phyloP scores from a whole-genome alignment of 345 rosid genomes.

The Lagerstroemia speciosa region DNA sequence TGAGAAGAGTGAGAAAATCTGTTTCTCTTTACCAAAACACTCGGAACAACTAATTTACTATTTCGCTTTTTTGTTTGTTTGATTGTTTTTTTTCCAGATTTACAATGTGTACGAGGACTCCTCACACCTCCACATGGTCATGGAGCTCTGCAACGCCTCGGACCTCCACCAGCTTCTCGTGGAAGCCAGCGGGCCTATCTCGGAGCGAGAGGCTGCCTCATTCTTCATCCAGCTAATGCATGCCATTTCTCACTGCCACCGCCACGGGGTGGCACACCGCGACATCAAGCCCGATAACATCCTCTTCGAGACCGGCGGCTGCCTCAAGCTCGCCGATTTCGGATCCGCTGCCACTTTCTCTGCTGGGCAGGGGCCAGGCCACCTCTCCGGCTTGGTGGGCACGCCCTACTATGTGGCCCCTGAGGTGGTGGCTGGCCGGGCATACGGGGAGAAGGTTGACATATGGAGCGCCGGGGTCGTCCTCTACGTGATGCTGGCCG shows the following conservation, averaged over 20 bases:
- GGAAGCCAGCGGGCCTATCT: conserved; percentile 18
- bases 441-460: conserved; percentile 51
- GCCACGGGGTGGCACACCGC: conserved; percentile 43
- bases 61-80: background rate
- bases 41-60: background rate
- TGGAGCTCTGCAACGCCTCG: conserved; percentile 51
- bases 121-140: conserved; percentile 40
- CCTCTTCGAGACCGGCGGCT: conserved; percentile 24
- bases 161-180: conserved; percentile 45
- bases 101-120: conserved; percentile 49
- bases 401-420: conserved; percentile 71
- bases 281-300: conserved; percentile 60
- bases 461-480: conserved; percentile 63
- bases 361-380: conserved; percentile 16
- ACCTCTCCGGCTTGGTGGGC: conserved; percentile 40
- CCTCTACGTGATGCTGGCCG: conserved; percentile 49
- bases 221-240: conserved; percentile 33
- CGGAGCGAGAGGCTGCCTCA: conserved; percentile 40
- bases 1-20: no score
- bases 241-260: conserved; percentile 49
- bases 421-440: conserved; percentile 43
- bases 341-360: conserved; percentile 66
- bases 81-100: conserved; percentile 22
- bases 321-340: conserved; percentile 59
- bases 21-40: no score